These are phyloP conservation scores for Yarrowia sp. DNA, from an alignment of 805 yeast species.

Conservation along the genomic window DNA sequence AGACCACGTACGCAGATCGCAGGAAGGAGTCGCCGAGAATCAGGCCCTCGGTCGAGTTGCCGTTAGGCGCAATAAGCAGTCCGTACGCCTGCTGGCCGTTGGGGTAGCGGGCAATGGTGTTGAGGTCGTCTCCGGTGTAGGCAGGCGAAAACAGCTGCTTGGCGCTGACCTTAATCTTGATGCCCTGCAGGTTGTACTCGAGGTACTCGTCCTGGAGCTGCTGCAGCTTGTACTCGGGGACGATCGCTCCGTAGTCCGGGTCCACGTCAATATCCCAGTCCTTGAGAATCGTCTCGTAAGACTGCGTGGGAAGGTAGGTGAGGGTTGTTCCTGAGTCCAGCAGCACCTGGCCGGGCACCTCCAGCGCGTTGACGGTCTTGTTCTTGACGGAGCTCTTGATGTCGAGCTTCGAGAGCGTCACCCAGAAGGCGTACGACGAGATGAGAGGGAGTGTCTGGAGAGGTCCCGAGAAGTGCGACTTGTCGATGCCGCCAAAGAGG, in stretches of 20 bases:
- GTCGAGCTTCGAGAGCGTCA: constrained; percentile 13
- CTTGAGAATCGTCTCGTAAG: constrained; percentile 34
- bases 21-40: constrained; percentile 60
- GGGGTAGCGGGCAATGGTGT: constrained; percentile 32
- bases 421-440: constrained; percentile 13
- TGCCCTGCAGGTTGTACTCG: constrained; percentile 86
- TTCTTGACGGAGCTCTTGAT: constrained; percentile 32
- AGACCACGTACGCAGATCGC: constrained; percentile 62
- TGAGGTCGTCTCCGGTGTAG: constrained; percentile 30
- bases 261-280: constrained; percentile 62
- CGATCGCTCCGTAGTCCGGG: background rate
- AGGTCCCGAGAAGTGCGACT: constrained; percentile 28
- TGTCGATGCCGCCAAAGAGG: constrained; percentile 34
- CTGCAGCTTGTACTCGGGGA: constrained; percentile 41
- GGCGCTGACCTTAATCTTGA: constrained; percentile 82
- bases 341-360: constrained; percentile 26
- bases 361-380: constrained; percentile 35
- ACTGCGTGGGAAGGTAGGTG: constrained; percentile 45
- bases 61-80: background rate
- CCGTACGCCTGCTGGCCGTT: constrained; percentile 9
- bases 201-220: constrained; percentile 86
- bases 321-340: constrained; percentile 58
- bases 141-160: constrained; percentile 53
- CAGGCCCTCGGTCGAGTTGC: constrained; percentile 42
- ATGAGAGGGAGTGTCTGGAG: constrained; percentile 41